These are phyloP conservation scores for Komagataella mondaviorum DNA, from an alignment of 805 yeast species.

Conservation along the genomic window DNA sequence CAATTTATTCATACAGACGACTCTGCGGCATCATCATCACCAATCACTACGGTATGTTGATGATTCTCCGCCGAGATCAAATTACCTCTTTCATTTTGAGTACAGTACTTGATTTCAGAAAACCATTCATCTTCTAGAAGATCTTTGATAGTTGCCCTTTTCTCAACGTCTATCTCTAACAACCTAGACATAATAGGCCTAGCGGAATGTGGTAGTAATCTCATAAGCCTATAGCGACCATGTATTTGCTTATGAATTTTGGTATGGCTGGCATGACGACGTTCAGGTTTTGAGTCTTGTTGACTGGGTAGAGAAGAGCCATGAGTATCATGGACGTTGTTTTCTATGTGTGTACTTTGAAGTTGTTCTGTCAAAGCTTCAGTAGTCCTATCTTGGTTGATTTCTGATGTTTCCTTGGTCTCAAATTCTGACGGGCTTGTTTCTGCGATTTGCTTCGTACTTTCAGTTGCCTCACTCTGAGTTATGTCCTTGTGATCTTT, in stretches of 20 bases:
- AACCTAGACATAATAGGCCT: conserved; percentile 62
- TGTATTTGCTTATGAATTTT: conserved; percentile 46
- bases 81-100: conserved; percentile 26
- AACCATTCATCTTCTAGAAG: conserved; percentile 65
- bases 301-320: conserved; percentile 2
- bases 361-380: background rate
- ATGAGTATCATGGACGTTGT: conserved; percentile 1
- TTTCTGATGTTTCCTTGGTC: background rate
- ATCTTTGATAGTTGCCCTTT: conserved; percentile 56
- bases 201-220: conserved; percentile 72
- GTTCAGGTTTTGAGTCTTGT: conserved; percentile 16
- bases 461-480: background rate
- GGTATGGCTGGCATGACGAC: conserved; percentile 15
- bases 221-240: conserved; percentile 74
- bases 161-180: conserved; percentile 44
- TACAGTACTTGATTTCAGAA: conserved; percentile 45
- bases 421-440: background rate
- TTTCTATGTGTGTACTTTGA: conserved; percentile 2
- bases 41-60: conserved; percentile 29
- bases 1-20: background rate
- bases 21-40: background rate
- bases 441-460: background rate
- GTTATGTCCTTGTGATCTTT: background rate
- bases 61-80: conserved; percentile 33
- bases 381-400: background rate